Evolutionary conservation across 2,329 filamentous ascomycete species (phyloP).

Genomic region (Hirsutella thompsonii): DNA sequence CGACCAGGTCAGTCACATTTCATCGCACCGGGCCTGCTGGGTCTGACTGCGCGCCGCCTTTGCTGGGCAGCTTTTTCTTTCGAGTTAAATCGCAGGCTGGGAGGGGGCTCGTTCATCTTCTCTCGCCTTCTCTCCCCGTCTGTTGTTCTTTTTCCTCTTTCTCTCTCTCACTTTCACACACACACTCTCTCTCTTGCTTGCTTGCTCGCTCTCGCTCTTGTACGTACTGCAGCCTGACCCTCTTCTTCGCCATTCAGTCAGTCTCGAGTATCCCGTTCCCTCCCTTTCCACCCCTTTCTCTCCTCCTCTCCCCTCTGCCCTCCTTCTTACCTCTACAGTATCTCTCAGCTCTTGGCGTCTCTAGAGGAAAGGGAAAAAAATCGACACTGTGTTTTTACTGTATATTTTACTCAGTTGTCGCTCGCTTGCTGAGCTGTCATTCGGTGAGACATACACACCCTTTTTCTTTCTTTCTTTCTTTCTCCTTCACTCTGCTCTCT

Average conservation of each 20-base stretch:
- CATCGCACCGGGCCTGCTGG: neutral
- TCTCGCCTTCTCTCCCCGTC: neutral
- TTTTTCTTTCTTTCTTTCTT: neutral
- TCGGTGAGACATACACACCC: too few species aligned
- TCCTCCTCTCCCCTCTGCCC: neutral
- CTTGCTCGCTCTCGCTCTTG: too few species aligned
- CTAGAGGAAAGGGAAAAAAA: too few species aligned
- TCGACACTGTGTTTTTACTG: too few species aligned
- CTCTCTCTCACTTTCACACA: too few species aligned
- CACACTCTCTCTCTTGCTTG: too few species aligned
- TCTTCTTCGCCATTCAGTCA: too few species aligned
- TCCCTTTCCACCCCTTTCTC: neutral
- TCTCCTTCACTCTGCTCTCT: neutral
- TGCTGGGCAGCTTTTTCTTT: neutral
- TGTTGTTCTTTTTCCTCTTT: neutral
- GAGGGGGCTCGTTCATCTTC: neutral
- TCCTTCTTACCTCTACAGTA: too few species aligned
- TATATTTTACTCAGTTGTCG: too few species aligned
- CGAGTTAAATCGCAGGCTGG: neutral
- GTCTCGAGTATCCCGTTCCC: too few species aligned
- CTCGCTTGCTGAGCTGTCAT: neutral
- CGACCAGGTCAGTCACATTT: conserved; percentile 1
- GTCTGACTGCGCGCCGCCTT: neutral
- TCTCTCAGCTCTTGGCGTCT: too few species aligned
- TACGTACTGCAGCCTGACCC: neutral